Evolutionary conservation across 106 monocot genomes (phyloP).

Genomic region (Allium cepa): DNA sequence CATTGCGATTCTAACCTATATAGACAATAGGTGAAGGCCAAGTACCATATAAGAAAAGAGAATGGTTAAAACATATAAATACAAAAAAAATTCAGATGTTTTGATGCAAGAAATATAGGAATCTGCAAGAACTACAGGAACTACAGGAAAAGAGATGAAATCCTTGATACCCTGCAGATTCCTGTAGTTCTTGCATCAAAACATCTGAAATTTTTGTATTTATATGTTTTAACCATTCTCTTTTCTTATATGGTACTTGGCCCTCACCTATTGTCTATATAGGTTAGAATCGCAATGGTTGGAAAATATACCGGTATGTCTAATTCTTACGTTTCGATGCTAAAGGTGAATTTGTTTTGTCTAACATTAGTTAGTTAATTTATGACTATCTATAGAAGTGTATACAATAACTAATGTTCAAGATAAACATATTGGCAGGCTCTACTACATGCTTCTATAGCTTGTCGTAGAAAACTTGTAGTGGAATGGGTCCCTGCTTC

Average conservation of each 20-base stretch:
- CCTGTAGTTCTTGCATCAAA: constrained; percentile 21
- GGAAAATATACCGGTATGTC: constrained; percentile 69
- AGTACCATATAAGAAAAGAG: neutral
- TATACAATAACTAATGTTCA: neutral
- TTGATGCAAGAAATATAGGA: neutral
- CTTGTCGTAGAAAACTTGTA: constrained; percentile 45
- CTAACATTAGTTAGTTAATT: neutral
- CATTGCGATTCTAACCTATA: constrained; percentile 69
- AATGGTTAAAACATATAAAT: neutral
- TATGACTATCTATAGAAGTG: neutral
- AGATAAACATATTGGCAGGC: constrained; percentile 24
- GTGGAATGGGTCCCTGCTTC: constrained; percentile 66
- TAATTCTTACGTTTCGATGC: constrained; percentile 64
- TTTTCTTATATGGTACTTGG: neutral
- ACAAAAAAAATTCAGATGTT: neutral
- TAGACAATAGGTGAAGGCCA: neutral
- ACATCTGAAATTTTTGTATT: neutral
- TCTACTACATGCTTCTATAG: constrained; percentile 65
- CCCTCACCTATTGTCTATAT: neutral
- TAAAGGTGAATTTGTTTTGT: constrained; percentile 33
- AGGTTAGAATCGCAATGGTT: constrained; percentile 80
- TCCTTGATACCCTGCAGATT: constrained; percentile 35
- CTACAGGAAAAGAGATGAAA: too few species aligned
- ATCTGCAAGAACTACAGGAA: too few species aligned
- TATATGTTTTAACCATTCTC: neutral